Evolutionary conservation across 2,329 filamentous ascomycete genomes (phyloP).

Genomic region (Diaporthe sp.): DNA sequence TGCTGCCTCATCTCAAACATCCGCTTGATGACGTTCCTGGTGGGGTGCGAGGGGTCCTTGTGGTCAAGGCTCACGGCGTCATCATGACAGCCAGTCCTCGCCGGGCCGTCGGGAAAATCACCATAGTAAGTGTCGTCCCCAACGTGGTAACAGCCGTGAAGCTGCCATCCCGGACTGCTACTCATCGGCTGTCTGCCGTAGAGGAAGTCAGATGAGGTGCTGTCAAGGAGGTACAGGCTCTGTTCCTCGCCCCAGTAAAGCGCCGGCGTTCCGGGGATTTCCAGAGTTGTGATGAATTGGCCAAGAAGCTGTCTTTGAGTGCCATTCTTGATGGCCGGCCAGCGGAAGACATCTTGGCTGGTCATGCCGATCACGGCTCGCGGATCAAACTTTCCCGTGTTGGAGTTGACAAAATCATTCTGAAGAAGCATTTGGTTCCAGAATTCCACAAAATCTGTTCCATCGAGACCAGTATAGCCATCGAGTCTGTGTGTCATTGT

Average conservation of each 20-base stretch:
- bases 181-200: conserved; percentile 71
- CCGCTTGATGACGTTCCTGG: conserved; percentile 70
- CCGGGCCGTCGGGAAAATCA: conserved; percentile 66
- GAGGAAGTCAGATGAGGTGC: conserved; percentile 72
- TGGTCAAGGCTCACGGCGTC: conserved; percentile 69
- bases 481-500: conserved; percentile 45
- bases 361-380: conserved; percentile 73
- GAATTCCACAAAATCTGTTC: conserved; percentile 58
- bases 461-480: conserved; percentile 28
- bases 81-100: conserved; percentile 65
- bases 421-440: conserved; percentile 68
- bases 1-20: conserved; percentile 70
- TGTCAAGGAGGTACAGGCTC: conserved; percentile 71
- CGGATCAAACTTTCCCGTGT: conserved; percentile 71
- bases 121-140: conserved; percentile 64
- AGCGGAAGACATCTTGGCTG: conserved; percentile 75
- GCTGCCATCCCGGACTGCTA: conserved; percentile 71
- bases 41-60: conserved; percentile 69
- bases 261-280: conserved; percentile 71
- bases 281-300: conserved; percentile 68
- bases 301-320: conserved; percentile 68
- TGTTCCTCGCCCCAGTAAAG: conserved; percentile 75
- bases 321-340: conserved; percentile 70
- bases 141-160: conserved; percentile 71
- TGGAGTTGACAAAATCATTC: conserved; percentile 69